Base-by-base conservation (phyloP, 1,139 yeast genomes). In the Eremothecium coryli region DNA sequence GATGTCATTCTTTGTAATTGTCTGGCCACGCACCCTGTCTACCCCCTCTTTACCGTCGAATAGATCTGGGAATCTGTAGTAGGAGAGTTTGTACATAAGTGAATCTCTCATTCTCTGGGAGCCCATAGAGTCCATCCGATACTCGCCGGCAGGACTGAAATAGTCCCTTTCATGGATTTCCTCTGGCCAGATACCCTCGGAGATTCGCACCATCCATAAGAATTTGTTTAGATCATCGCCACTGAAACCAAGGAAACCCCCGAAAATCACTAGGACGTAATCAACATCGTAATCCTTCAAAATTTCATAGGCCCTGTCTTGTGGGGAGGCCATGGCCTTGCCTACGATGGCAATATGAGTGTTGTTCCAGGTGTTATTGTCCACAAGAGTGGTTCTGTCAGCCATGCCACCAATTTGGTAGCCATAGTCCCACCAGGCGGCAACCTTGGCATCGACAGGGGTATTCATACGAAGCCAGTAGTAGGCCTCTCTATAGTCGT, bases 391-490 rank as follows among this genome's bases (percentile, higher is more conserved):
- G 45, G 98, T 90, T 59, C 98, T 76, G 62, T 93, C 98, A 30
- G 98, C 98, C 97, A 93, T 90, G 42, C 99, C 99, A 49, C 98
- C 98, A 54, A 93, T 93, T 64, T 93, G 99, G 62, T 93, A 93
- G 37, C 99, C 99, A 58, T 93, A 93, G 68, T 93, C 99, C 99
- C 99, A 93, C 99, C 99, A 93, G 5, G 97, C 82, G 82, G 93
- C 85, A 44, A 93, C 81, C 61, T 84, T 86, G 32, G 96, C 82
- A 57, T 93, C 98, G 58, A 88, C 96, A 4, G 84, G 76, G 1
- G 98, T 90, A 64, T 93, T 93, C 95, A 90, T 86, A 56, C 98
- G 77, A 50, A 93, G 70, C 99, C 99, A 93, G 62, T 90, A 90
- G 66, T 93, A 93, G 5, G 98, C 98, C 66, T 93, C 99, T 65